Percentiles rank a stretch among this genome's conserved stretches.
Evolutionary conservation across 2,329 filamentous ascomycete species (phyloP).

Genomic region (Basipetospora sp.): DNA sequence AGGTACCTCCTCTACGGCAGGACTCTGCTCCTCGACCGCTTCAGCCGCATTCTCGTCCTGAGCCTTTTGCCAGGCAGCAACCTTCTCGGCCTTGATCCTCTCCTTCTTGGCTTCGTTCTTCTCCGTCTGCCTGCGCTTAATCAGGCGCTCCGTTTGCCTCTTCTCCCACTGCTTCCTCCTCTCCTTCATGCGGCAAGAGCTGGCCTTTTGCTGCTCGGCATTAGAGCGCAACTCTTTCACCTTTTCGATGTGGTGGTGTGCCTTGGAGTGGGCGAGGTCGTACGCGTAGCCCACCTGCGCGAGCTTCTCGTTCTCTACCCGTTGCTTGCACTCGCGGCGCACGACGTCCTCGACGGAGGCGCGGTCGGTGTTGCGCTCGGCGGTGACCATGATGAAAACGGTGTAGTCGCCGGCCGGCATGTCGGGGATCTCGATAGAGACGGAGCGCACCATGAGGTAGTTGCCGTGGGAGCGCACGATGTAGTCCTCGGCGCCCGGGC

Average conservation of each 20-base stretch:
- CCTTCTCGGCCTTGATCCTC: slow-evolving; percentile 14
- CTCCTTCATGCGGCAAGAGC: slow-evolving; percentile 28
- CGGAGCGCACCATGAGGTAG: slow-evolving; percentile 43
- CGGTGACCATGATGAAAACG: slow-evolving; percentile 41
- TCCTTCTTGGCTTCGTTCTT: slow-evolving; percentile 23
- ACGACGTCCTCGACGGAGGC: slow-evolving; percentile 42
- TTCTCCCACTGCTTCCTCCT: slow-evolving; percentile 35
- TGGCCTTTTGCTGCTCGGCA: slow-evolving; percentile 34
- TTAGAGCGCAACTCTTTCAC: slow-evolving; percentile 34
- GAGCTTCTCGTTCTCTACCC: slow-evolving; percentile 39
- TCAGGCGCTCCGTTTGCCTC: slow-evolving; percentile 28
- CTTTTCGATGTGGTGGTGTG: slow-evolving; percentile 34
- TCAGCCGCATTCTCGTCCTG: slow-evolving; percentile 16
- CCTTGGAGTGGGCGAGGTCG: slow-evolving; percentile 46
- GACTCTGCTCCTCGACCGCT: slow-evolving; percentile 14
- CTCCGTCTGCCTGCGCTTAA: slow-evolving; percentile 26
- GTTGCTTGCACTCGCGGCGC: slow-evolving; percentile 31
- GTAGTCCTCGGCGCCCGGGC: slow-evolving; percentile 40
- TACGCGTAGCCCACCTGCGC: slow-evolving; percentile 43
- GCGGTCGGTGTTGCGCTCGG: slow-evolving; percentile 27
- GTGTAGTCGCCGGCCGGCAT: slow-evolving; percentile 42
- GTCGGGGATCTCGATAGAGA: slow-evolving; percentile 41
- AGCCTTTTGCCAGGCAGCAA: slow-evolving; percentile 11
- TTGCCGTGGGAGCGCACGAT: slow-evolving; percentile 44
- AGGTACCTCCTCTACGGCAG: slow-evolving; percentile 15